Conservation (phyloP, 371 early-diverging fungal genomes). For the Mucor racemosus region DNA sequence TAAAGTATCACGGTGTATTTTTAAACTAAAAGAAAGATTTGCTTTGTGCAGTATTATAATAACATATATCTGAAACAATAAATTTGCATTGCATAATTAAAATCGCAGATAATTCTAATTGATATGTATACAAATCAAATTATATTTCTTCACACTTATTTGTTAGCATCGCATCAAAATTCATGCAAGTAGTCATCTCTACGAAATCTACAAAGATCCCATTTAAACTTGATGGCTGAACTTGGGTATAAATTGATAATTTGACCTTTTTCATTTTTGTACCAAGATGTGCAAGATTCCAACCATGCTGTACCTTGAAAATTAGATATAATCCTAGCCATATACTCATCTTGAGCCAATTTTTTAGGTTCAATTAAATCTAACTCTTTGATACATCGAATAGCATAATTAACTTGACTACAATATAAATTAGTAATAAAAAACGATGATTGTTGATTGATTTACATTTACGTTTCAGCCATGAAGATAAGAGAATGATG, state of each 20-base stretch:
- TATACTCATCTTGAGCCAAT: constrained; percentile 26
- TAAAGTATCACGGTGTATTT: too few species aligned
- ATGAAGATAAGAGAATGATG: constrained; percentile 36
- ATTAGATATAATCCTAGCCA: constrained; percentile 25
- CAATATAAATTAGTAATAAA: too few species aligned
- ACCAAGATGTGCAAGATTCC: constrained; percentile 43
- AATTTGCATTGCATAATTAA: too few species aligned
- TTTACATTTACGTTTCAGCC: constrained; percentile 27
- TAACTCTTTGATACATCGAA: constrained; percentile 15
- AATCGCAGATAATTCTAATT: too few species aligned
- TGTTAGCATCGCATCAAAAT: neutral
- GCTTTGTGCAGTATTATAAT: too few species aligned
- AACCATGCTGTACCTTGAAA: constrained; percentile 47
- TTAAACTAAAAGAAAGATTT: too few species aligned
- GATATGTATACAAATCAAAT: too few species aligned
- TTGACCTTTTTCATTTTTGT: constrained; percentile 39
- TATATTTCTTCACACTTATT: neutral
- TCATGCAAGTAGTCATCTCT: neutral
- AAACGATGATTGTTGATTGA: too few species aligned
- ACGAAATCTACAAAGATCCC: constrained; percentile 5
- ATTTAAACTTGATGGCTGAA: constrained; percentile 1
- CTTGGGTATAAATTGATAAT: constrained; percentile 12
- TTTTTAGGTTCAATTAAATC: constrained; percentile 19
- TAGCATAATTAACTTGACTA: constrained; percentile 23
- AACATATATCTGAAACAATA: too few species aligned